These are phyloP conservation scores for Allium sativum DNA, from an alignment of 106 monocot genomes.

Conservation along the genomic window DNA sequence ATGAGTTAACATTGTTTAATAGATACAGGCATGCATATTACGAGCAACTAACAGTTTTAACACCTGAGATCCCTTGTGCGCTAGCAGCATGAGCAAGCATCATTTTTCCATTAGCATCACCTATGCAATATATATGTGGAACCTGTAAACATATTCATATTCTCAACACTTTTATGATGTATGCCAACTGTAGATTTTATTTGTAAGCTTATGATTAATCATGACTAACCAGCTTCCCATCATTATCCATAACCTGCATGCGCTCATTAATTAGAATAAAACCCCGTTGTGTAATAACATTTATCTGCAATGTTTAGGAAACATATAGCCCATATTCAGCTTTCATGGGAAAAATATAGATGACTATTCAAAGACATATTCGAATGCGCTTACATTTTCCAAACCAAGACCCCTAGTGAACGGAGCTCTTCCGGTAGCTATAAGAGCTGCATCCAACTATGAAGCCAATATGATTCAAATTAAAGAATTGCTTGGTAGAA, in stretches of 20 bases:
- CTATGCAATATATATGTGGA: constrained; percentile 93
- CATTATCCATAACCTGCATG: constrained; percentile 80
- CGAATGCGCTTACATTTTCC: constrained; percentile 60
- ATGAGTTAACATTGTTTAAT: not conserved
- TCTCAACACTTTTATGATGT: not conserved
- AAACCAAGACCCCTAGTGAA: constrained; percentile 95
- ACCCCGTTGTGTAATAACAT: constrained; percentile 89
- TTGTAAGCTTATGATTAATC: not conserved
- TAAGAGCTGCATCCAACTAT: constrained; percentile 97
- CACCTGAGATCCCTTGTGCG: constrained; percentile 98
- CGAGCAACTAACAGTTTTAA: not conserved
- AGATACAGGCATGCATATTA: not conserved
- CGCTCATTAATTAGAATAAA: constrained; percentile 92
- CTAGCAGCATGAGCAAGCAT: constrained; percentile 99
- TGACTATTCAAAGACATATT: not conserved
- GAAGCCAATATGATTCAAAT: not conserved
- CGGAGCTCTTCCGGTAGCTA: constrained; percentile 95
- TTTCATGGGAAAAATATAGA: not conserved
- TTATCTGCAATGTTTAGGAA: constrained; percentile 34
- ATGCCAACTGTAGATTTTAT: not conserved
- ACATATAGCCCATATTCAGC: too few relatives aligned
- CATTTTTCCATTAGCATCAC: constrained; percentile 98
- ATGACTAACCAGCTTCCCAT: constrained; percentile 65
- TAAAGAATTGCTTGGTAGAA: not conserved
- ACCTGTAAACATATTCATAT: constrained; percentile 27